phyloP scores from a whole-genome alignment of 2,329 filamentous ascomycete genomes.

The Cadophora sp. region DNA sequence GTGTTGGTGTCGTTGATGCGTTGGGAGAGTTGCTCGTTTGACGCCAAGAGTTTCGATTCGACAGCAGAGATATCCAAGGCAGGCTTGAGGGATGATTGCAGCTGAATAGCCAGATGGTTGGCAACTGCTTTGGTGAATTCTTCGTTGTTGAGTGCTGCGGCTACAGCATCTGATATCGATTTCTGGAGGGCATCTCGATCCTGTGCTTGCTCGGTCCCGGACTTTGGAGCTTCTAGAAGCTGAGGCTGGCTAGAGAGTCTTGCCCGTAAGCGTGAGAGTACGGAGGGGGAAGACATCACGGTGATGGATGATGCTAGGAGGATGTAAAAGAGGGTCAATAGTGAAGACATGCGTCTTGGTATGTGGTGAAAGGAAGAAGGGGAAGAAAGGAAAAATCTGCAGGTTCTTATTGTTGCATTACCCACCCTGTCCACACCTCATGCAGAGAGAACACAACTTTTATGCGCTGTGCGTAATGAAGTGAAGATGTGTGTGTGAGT shows the following conservation, averaged over 20 bases:
- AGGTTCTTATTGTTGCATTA: conserved; percentile 17
- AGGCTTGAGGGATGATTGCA: conserved; percentile 40
- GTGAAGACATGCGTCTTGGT: conserved; percentile 26
- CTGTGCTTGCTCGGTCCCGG: conserved; percentile 5
- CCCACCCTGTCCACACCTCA: conserved; percentile 14
- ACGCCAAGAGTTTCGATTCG: conserved; percentile 36
- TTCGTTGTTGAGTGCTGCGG: conserved; percentile 21
- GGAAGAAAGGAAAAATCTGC: conserved; percentile 9
- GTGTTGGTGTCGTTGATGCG: conserved; percentile 35
- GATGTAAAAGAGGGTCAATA: conserved; percentile 23
- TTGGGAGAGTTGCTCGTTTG: conserved; percentile 36
- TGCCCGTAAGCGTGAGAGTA: conserved; percentile 22
- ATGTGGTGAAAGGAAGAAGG: conserved; percentile 15
- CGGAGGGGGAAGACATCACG: conserved; percentile 20
- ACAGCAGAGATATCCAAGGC: conserved; percentile 38
- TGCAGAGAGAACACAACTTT: conserved; percentile 3
- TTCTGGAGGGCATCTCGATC: conserved; percentile 25
- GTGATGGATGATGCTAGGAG: conserved; percentile 20
- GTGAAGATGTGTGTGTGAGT: neutral
- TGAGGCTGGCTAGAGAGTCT: conserved; percentile 16
- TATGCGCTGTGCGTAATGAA: conserved; percentile 20
- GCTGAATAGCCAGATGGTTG: conserved; percentile 37
- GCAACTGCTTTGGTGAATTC: conserved; percentile 39
- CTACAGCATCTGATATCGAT: conserved; percentile 25
- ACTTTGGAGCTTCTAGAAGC: conserved; percentile 15